These are phyloP conservation scores for Beauveria brongniartii DNA, from an alignment of 2,329 filamentous ascomycete genomes.

Conservation along the genomic window DNA sequence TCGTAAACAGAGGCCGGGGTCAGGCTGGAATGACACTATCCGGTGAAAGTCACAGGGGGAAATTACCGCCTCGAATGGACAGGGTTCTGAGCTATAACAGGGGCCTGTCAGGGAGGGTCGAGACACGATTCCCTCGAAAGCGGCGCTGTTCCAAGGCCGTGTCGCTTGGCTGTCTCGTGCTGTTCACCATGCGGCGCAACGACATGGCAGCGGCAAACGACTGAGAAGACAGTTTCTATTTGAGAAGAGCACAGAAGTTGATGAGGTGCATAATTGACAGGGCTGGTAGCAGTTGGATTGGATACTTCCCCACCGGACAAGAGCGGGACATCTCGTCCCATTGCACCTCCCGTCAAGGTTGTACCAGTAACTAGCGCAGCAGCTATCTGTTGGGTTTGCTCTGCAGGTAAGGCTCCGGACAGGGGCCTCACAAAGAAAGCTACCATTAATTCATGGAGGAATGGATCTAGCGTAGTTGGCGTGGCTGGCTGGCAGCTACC, in stretches of 20 bases:
- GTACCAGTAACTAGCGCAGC: background rate
- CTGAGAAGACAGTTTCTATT: background rate
- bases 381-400: background rate
- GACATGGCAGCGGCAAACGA: background rate
- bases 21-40: background rate
- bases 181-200: background rate
- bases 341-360: slow-evolving; percentile 3
- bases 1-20: background rate
- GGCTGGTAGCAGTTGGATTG: background rate
- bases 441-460: background rate
- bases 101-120: background rate
- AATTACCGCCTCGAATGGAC: background rate
- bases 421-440: background rate
- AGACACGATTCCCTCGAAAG: background rate
- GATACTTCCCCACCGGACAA: background rate
- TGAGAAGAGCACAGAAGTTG: background rate
- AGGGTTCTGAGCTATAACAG: slow-evolving; percentile 7
- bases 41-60: too few species aligned
- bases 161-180: background rate
- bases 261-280: background rate
- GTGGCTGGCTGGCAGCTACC: background rate
- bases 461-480: background rate
- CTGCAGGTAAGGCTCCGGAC: background rate
- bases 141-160: too few species aligned
- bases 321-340: background rate